Conservation (phyloP, 2,329 filamentous ascomycete species). For the Paramyrothecium roridum region DNA sequence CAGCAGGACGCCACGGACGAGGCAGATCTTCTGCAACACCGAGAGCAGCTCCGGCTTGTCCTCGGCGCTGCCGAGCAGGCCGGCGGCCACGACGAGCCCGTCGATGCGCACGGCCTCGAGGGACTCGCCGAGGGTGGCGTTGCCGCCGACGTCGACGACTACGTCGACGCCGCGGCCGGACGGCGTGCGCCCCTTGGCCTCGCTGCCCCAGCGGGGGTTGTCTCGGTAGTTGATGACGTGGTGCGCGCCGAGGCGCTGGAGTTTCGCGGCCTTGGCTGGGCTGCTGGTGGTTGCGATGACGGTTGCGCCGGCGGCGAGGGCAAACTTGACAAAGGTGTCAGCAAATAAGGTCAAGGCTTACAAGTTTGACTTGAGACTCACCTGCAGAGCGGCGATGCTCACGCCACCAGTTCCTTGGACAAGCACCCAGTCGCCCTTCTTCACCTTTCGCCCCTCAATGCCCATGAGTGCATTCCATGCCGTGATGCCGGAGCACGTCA, state of each 20-base stretch:
- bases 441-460: not conserved
- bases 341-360: not conserved
- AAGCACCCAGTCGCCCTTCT: conserved; percentile 1
- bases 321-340: not conserved
- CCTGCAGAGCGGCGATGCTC: conserved; percentile 1
- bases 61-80: not conserved
- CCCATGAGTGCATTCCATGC: conserved; percentile 1
- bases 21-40: not conserved
- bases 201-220: not conserved
- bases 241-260: not conserved
- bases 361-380: not conserved
- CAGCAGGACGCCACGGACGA: not conserved
- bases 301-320: not conserved
- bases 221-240: conserved; percentile 3
- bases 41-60: not conserved
- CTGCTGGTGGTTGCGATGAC: conserved; percentile 1
- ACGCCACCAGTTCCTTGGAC: conserved; percentile 1
- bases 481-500: conserved; percentile 1
- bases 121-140: not conserved
- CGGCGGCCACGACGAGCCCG: not conserved
- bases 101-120: not conserved
- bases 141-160: not conserved
- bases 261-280: not conserved
- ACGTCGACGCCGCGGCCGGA: not conserved
- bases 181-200: not conserved